phyloP scores from a whole-genome alignment of 306 rosid species.

The Crotalaria pallida region DNA sequence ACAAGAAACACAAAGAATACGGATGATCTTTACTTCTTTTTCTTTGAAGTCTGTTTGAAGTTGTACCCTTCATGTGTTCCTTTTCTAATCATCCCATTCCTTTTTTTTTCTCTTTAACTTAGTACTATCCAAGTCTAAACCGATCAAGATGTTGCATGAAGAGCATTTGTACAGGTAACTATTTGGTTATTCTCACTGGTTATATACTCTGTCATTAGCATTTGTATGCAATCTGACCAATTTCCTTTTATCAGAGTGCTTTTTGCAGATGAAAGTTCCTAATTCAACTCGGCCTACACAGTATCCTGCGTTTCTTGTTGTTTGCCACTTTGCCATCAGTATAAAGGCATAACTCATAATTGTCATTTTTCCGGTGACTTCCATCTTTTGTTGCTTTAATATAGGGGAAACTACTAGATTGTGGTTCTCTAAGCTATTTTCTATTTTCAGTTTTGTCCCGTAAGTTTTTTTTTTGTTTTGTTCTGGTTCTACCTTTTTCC shows the following conservation, averaged over 20 bases:
- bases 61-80: neutral
- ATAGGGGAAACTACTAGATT: too few relatives aligned
- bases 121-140: conserved; percentile 98
- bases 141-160: conserved; percentile 98
- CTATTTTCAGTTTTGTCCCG: too few relatives aligned
- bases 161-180: conserved; percentile 94
- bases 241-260: conserved; percentile 69
- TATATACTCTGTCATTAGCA: neutral
- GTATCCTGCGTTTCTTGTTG: conserved; percentile 61
- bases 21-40: neutral
- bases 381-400: conserved; percentile 8
- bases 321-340: conserved; percentile 9
- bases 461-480: too few relatives aligned
- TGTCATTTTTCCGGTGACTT: neutral
- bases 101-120: conserved; percentile 2
- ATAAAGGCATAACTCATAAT: neutral
- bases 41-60: conserved; percentile 8
- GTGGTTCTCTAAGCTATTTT: too few relatives aligned
- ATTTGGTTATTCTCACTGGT: conserved; percentile 4
- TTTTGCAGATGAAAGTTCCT: conserved; percentile 99
- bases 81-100: conserved; percentile 26
- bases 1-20: neutral
- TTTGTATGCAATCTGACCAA: conserved; percentile 25
- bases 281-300: conserved; percentile 97
- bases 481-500: too few relatives aligned